Evolutionary conservation across 345 rosid species (phyloP).

Genomic region (Crucihimalaya himalaica): DNA sequence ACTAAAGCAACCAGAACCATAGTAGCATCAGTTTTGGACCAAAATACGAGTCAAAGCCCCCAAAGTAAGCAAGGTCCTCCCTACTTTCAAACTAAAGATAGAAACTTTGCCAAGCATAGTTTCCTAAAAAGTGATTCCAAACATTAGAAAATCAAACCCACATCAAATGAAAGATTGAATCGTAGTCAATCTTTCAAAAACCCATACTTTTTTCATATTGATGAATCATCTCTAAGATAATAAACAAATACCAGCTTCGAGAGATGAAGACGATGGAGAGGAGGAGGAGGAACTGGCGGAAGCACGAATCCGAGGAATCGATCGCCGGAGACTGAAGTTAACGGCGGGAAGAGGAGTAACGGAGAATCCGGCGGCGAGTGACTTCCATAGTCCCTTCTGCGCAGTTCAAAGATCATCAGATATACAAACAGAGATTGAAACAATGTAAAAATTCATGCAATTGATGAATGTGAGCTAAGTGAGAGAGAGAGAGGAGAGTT

Average conservation of each 20-base stretch:
- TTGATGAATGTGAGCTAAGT: neutral
- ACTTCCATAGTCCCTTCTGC: constrained; percentile 50
- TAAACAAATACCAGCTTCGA: constrained; percentile 53
- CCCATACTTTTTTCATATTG: neutral
- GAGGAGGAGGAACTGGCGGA: constrained; percentile 56
- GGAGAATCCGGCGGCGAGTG: constrained; percentile 36
- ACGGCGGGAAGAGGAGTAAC: constrained; percentile 47
- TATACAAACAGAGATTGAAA: too few relatives aligned
- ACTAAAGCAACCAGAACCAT: constrained; percentile 2
- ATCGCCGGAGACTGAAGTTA: constrained; percentile 44
- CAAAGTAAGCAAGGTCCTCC: constrained; percentile 1
- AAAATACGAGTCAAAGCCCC: neutral
- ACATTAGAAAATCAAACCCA: neutral
- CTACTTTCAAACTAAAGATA: neutral
- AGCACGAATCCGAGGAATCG: constrained; percentile 59
- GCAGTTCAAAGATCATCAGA: constrained; percentile 5
- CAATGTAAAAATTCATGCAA: neutral
- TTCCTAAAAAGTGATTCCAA: neutral
- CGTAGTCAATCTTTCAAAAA: neutral
- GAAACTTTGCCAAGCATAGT: constrained; percentile 10
- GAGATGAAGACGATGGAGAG: constrained; percentile 54
- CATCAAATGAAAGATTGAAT: neutral
- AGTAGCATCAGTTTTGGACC: neutral
- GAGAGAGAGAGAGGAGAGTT: constrained; percentile 13
- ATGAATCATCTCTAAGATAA: constrained; percentile 9